These are phyloP conservation scores for Lodderomyces metapsilosis DNA, from an alignment of 1,139 yeast genomes.

Conservation along the genomic window DNA sequence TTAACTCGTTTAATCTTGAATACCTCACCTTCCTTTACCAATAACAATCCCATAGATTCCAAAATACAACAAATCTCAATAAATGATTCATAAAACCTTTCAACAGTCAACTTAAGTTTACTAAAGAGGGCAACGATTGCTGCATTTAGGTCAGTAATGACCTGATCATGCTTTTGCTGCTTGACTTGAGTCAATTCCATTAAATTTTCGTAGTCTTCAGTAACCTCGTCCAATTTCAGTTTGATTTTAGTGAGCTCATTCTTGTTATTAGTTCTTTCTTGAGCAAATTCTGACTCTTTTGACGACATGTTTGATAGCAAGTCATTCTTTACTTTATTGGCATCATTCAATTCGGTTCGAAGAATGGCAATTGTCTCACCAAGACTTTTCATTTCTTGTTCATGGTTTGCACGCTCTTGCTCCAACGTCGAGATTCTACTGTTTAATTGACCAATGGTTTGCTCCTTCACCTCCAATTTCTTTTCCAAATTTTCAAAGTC, in stretches of 20 bases:
- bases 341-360: slow-evolving; percentile 28
- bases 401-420: background rate
- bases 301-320: slow-evolving; percentile 64
- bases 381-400: slow-evolving; percentile 20
- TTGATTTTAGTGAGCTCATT: slow-evolving; percentile 48
- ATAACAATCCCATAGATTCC: slow-evolving; percentile 75
- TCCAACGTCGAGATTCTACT: background rate
- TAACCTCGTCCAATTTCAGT: slow-evolving; percentile 29
- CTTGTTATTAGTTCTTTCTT: slow-evolving; percentile 51
- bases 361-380: slow-evolving; percentile 23
- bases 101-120: slow-evolving; percentile 21
- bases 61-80: slow-evolving; percentile 57
- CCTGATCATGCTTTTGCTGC: slow-evolving; percentile 28
- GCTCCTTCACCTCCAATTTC: slow-evolving; percentile 29
- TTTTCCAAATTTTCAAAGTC: slow-evolving; percentile 21
- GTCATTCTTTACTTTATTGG: slow-evolving; percentile 53
- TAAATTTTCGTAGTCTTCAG: slow-evolving; percentile 55
- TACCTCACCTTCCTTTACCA: slow-evolving; percentile 39
- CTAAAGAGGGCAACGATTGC: slow-evolving; percentile 21
- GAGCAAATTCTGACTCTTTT: slow-evolving; percentile 57
- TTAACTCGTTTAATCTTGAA: slow-evolving; percentile 63
- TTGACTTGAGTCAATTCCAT: slow-evolving; percentile 36
- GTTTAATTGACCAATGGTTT: slow-evolving; percentile 4
- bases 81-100: slow-evolving; percentile 27
- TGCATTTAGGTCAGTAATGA: slow-evolving; percentile 27